Conservation (phyloP, 805 yeast genomes). For the Pichia nanzhaoensis region DNA sequence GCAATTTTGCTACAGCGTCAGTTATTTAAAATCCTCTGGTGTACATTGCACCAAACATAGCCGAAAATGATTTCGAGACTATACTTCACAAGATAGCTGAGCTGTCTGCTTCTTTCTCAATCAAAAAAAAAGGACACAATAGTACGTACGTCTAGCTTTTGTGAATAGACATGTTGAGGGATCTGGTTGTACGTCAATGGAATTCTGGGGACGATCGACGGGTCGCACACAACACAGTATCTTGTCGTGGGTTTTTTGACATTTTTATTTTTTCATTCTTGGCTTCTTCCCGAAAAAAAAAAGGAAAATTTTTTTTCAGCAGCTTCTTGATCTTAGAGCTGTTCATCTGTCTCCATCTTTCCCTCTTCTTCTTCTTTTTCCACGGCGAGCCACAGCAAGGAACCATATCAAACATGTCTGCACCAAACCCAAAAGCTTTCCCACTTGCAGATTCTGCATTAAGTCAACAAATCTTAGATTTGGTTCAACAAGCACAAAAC, state of each 20-base stretch:
- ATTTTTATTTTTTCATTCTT: slow-evolving; percentile 1
- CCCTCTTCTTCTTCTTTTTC: background rate
- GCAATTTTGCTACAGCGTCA: no score
- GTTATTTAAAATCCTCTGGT: no score
- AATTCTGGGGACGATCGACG: background rate
- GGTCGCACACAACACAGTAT: background rate
- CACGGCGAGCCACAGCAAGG: slow-evolving; percentile 50
- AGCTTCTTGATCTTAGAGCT: background rate
- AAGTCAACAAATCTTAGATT: slow-evolving; percentile 94
- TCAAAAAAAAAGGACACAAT: no score
- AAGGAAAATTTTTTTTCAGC: background rate
- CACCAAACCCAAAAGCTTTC: slow-evolving; percentile 97
- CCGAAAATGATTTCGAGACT: no score
- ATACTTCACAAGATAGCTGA: no score
- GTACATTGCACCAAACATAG: no score
- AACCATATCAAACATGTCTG: slow-evolving; percentile 47
- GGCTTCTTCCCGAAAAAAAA: background rate
- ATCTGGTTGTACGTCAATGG: no score
- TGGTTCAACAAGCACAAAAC: slow-evolving; percentile 96
- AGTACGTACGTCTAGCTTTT: no score
- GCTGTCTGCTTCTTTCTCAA: no score
- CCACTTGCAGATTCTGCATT: slow-evolving; percentile 96
- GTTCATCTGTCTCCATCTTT: background rate
- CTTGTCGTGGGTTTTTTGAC: background rate
- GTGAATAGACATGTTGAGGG: no score